Base-by-base conservation (phyloP, 495 filamentous ascomycete genomes). In the Acidiella bohemica region DNA sequence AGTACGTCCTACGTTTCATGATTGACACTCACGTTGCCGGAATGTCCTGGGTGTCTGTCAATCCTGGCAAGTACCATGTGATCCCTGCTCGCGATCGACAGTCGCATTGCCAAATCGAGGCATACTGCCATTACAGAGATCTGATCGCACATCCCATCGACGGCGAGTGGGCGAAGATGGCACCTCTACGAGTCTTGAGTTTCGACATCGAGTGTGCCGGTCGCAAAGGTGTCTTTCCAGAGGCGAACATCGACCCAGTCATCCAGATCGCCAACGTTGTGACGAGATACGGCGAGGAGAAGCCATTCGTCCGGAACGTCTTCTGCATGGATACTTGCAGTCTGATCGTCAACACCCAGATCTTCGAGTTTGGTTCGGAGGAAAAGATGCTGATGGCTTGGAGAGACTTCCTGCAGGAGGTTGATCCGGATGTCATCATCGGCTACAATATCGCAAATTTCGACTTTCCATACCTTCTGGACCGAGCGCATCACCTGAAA, bases 131-230 rank as follows among this genome's bases (percentile, higher is more conserved):
- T 60, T 95, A 86, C 51, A 64, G 61, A 41, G 76, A 95, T 53
- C 62, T 99, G 26, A 80, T 94, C 43, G 76, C 90, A 5, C 88
- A 96, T 56, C 68, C 81, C 18, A 75, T 83, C n/a, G 79, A 82
- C 42, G 90, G 87, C 3, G 90, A 96, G 56, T 99, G 90, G 84
- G 84, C 83, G 8, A 99, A 94, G 62, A 96, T 99, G 84, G 92
- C 90, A 0, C 90, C 90, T 1, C 66, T 99, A 14, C 76, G 90
- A 26, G 76, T 94, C 36, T 60, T 99, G 11, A 95, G 87, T 2
- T 95, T 99, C 48, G 90, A 99, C 73, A 99, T 99, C 49, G 90
- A 99, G 58, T 99, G 90, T 57, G 92, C 90, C 44, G 90, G 90
- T 19, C 82, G 90, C 47, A 94, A 95, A 60, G 90, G 90, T 27